Evolutionary conservation across 768 basidiomycete genomes (phyloP).

Genomic region (Vararia minispora): DNA sequence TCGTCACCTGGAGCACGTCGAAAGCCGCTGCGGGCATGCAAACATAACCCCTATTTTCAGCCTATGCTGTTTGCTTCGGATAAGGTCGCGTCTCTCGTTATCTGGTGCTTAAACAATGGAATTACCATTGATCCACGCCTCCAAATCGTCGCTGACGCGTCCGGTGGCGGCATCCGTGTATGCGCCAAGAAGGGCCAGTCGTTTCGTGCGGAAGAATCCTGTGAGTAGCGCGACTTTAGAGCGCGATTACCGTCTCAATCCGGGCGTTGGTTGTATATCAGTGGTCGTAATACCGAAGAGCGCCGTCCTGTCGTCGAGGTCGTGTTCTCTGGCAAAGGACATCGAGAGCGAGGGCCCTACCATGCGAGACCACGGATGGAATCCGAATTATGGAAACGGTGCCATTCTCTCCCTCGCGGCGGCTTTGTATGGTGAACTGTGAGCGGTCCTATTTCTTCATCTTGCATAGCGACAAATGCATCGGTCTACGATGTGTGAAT

Average conservation of each 20-base stretch:
- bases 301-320: slow-evolving; percentile 15
- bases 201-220: no score
- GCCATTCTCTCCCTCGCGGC: no score
- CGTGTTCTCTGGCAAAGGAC: slow-evolving; percentile 13
- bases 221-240: no score
- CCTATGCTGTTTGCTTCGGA: slow-evolving; percentile 4
- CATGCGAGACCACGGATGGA: no score
- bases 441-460: no score
- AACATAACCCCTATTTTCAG: not conserved
- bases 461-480: no score
- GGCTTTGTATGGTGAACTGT: no score
- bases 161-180: slow-evolving; percentile 8
- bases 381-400: no score
- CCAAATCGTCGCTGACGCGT: slow-evolving; percentile 8
- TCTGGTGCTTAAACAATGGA: slow-evolving; percentile 15
- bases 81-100: slow-evolving; percentile 6
- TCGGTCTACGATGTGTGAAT: no score
- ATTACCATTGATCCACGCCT: slow-evolving; percentile 13
- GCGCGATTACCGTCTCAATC: no score
- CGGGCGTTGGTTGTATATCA: slow-evolving; percentile 1
- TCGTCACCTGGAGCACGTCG: not conserved
- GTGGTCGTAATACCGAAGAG: slow-evolving; percentile 18
- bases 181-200: slow-evolving; percentile 3
- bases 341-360: no score
- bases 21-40: not conserved